Conservation (phyloP, 2,329 filamentous ascomycete genomes). For the Fusarium hainanense region DNA sequence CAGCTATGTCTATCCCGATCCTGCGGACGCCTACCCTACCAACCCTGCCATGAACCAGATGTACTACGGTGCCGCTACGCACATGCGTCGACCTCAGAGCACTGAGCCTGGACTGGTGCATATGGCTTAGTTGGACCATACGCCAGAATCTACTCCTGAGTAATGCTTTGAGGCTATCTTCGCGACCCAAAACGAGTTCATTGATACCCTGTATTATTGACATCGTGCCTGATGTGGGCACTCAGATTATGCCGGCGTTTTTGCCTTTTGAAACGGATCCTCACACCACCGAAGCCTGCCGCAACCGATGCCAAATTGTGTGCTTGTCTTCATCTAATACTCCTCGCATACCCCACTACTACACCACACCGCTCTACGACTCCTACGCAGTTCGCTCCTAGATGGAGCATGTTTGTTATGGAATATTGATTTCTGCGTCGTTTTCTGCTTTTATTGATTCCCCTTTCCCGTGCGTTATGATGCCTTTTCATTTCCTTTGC, state of each 20-base stretch:
- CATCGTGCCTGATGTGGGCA: slow-evolving; percentile 27
- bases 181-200: slow-evolving; percentile 23
- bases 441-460: slow-evolving; percentile 41
- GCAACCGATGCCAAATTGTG: slow-evolving; percentile 34
- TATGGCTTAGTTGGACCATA: slow-evolving; percentile 51
- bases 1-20: slow-evolving; percentile 83
- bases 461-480: slow-evolving; percentile 32
- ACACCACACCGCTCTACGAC: slow-evolving; percentile 4
- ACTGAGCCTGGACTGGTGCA: slow-evolving; percentile 69
- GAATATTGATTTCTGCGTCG: slow-evolving; percentile 31
- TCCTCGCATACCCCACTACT: slow-evolving; percentile 4
- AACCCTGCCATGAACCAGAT: slow-evolving; percentile 71
- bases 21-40: slow-evolving; percentile 73
- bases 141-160: slow-evolving; percentile 25
- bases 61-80: slow-evolving; percentile 74
- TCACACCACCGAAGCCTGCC: slow-evolving; percentile 27
- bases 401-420: slow-evolving; percentile 41
- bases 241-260: slow-evolving; percentile 33
- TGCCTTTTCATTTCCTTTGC: slow-evolving; percentile 40
- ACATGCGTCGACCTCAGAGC: slow-evolving; percentile 79
- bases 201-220: slow-evolving; percentile 43
- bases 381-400: slow-evolving; percentile 40
- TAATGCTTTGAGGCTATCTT: slow-evolving; percentile 5
- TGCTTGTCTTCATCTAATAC: slow-evolving; percentile 41
- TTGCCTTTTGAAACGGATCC: slow-evolving; percentile 35